phyloP scores from a whole-genome alignment of 345 rosid species.

The Corchorus olitorius region DNA sequence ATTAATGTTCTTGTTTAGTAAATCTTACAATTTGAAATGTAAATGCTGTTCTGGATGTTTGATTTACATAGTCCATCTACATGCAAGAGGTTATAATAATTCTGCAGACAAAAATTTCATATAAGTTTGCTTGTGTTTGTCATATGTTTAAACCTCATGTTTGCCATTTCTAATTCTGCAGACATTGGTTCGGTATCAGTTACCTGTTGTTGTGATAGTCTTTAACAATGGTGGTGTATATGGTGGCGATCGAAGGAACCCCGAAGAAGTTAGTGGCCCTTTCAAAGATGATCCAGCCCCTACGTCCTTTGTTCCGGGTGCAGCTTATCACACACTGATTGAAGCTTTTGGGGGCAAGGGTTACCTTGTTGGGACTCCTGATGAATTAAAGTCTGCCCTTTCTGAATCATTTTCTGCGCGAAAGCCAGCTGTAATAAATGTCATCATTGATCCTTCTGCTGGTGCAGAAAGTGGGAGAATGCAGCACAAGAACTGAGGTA shows the following conservation, averaged over 20 bases:
- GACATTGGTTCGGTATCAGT: conserved; percentile 92
- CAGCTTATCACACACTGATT: conserved; percentile 77
- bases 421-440: conserved; percentile 86
- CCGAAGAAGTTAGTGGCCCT: conserved; percentile 85
- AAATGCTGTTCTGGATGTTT: neutral
- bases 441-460: conserved; percentile 80
- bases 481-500: conserved; percentile 87
- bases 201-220: conserved; percentile 89
- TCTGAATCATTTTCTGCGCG: conserved; percentile 68
- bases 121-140: neutral
- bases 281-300: conserved; percentile 93
- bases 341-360: conserved; percentile 97
- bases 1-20: neutral
- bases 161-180: conserved; percentile 36
- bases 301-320: conserved; percentile 89
- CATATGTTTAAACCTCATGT: neutral
- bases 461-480: conserved; percentile 97
- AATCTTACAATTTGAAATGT: neutral
- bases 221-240: conserved; percentile 98
- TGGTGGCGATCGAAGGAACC: conserved; percentile 89
- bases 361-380: conserved; percentile 81
- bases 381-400: conserved; percentile 77
- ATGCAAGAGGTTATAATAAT: neutral
- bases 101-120: neutral
- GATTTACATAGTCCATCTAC: neutral